Evolutionary conservation across 2,329 filamentous ascomycete genomes (phyloP), one percentile per base, ranked within the genome.

Genomic region (Paracorniculantispora psalliotae): DNA sequence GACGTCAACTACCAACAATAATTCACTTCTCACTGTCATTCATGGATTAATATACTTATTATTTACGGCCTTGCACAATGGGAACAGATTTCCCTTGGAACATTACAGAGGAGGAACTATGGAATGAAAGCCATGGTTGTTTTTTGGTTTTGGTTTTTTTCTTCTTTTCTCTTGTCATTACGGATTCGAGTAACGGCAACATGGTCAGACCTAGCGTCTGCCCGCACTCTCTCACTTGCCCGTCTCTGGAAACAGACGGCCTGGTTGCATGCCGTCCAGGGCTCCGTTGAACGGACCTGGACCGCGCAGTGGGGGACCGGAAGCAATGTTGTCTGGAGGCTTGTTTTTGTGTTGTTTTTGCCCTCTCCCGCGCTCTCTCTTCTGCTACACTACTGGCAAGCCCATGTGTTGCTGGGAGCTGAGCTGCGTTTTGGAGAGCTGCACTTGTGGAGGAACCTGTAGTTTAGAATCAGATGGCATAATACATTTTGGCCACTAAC

Each of bases 11-110:
- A 61, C 69, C 68, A 63, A 62, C 51, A 58, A 72, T 73, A 72
- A 73, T 75, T 73, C 71, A 63, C 63, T 75, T 75, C 71, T 65
- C 61, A 66, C 73, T 71, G 62, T 75, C 73, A 61, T 73, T 75
- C 56, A 73, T 60, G 67, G 55, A 59, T 53, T 50, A 50, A 59
- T 58, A 57, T 52, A 51, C 37, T 59, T 59, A 37, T 46, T 61
- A 46, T 53, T 60, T 51, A 61, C 59, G 50, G 52, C 50, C 52
- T 57, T 47, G 47, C 52, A 41, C 33, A 53, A 54, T 48, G 57
- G 57, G 43, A 54, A 41, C n/a, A 37, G 35, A 21, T 33, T 30
- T 55, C 44, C 50, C 43, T 41, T 54, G 49, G 21, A 46, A 44
- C 28, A 43, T 35, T 57, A 57, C 48, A 35, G 56, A 35, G 56